phyloP scores from a whole-genome alignment of 2,329 filamentous ascomycete genomes.

The Colletotrichum sp. region DNA sequence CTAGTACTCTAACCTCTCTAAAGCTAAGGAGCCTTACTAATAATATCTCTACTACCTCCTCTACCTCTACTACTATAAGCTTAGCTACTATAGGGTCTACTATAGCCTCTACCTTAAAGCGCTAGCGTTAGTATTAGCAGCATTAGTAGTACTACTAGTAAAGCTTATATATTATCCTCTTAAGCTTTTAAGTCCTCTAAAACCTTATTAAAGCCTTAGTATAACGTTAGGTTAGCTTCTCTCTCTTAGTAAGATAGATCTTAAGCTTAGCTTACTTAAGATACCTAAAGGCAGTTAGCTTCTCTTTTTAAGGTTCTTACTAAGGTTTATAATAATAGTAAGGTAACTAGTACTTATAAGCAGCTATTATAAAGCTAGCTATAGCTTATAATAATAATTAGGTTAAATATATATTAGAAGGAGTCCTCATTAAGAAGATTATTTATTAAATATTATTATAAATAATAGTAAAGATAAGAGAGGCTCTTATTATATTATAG shows the following conservation, averaged over 20 bases:
- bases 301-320: background rate
- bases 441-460: background rate
- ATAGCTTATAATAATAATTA: background rate
- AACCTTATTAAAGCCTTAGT: too few species aligned
- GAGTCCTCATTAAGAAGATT: background rate
- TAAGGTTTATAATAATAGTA: background rate
- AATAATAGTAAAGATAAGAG: background rate
- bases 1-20: too few species aligned
- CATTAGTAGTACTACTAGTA: too few species aligned
- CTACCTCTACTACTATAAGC: too few species aligned
- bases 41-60: too few species aligned
- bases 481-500: background rate
- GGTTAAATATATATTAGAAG: too few species aligned
- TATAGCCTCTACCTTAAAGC: too few species aligned
- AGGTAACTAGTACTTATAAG: accelerated
- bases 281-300: background rate
- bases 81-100: too few species aligned
- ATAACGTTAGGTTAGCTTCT: background rate
- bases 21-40: too few species aligned
- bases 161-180: too few species aligned
- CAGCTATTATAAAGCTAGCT: background rate
- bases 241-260: background rate
- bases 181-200: too few species aligned
- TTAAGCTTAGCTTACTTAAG: background rate
- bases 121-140: too few species aligned